Base-by-base conservation (phyloP, 2,329 filamentous ascomycete species). In the Tolypocladium amazonense region DNA sequence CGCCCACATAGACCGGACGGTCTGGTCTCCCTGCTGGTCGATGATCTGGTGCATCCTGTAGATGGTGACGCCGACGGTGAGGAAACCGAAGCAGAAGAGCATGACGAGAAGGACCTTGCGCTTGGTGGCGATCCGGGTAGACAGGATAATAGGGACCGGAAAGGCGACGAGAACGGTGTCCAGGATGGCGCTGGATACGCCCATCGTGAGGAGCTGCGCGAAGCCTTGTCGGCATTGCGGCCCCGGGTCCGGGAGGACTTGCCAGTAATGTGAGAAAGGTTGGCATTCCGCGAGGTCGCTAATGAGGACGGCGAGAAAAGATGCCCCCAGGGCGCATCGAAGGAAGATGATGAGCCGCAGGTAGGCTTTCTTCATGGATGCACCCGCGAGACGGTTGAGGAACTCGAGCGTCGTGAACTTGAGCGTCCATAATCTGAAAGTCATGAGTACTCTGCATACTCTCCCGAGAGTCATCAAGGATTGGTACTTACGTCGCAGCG, bases 321-420 rank as follows among this genome's bases (percentile, higher is more conserved):
- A 96, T 20, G 84, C 76, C 27, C 83, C 76, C 1, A 97, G 83
- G 60, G 90, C 88, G 70, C 85, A 84, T 61, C 91, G 85, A 63
- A 97, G 90, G 61, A 83, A 79, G 57, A 86, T 79, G 11, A 97
- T 77, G 18, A 86, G 84, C 56, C 84, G 74, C 63, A 90, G 86
- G 71, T 95, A 91, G 30, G 87, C 87, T 57, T 83, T 82, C 63
- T 88, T 86, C 89, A 92, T 97, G 60, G 90, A 89, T 54, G 88
- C 85, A 58, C 86, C 86, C 2, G 90, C 94, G 58, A 97, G 82
- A 59, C 93, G 88, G 71, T 88, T 89, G 65, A 97, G 87, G 69
- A 97, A 97, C 71, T 96, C 92, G 62, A 92, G 88, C 60, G 97
- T 88, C 41, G 92, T 90, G 67, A 88, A 84, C 73, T 97, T 99